Evolutionary conservation across 768 basidiomycete genomes (phyloP), one percentile per base, ranked within the genome.

Genomic region (Tremella yokohamensis): DNA sequence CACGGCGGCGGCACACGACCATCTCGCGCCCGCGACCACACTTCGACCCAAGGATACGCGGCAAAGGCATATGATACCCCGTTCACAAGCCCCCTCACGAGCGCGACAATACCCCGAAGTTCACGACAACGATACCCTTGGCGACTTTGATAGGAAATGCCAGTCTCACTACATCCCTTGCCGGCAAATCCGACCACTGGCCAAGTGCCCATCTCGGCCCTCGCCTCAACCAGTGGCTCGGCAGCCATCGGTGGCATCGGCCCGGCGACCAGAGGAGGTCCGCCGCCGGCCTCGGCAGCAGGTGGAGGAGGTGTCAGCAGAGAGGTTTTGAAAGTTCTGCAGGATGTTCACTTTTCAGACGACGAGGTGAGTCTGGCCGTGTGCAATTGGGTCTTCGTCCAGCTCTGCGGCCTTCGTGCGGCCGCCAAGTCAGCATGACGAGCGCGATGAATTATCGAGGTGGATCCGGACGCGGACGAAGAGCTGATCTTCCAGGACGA

Each of bases 401-500:
- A 45, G 29, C 29, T 11, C 29, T 34, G 29, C n/a, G 11, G 29
- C 29, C 29, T 34, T 34, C 29, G 29, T 34, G 4, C 11, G 29
- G 6, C 29, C 11, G 29, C 29, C 11, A 11, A 24, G 42, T 16
- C 4, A 45, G n/a, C 42, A 24, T 22, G 15, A 18, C 7, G 18
- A 45, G 18, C 6, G 18, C 6, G 42, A 45, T 22, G 20, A 18
- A 22, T 50, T 22, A 34, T 38, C 16, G 38, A 34, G 38, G n/a
- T 40, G 25, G 3, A 47, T 22, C n/a, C 20, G 29, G 13, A 13
- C 9, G 48, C 39, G 44, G 40, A 55, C 49, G 25, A 20, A 12
- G n/a, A 8, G 22, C 26, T 52, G 16, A 37, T 38, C 51, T 25
- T 29, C 8, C 67, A 97, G 94, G 94, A 98, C 76, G 92, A 97